Base-by-base conservation (phyloP, 768 basidiomycete species). In the Pleurotus tuoliensis region DNA sequence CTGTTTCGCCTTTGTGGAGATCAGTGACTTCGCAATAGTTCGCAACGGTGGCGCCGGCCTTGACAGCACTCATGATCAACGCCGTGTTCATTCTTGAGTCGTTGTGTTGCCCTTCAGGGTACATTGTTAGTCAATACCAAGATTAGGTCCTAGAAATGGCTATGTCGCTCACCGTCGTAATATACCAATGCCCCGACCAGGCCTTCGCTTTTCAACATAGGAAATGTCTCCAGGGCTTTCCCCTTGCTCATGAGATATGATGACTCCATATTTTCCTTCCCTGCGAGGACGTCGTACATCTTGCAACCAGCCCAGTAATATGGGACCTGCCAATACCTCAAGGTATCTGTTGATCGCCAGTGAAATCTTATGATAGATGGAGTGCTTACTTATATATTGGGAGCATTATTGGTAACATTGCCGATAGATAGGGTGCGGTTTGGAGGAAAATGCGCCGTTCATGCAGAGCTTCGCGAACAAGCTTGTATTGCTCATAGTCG, bases 51-150 rank as follows among this genome's bases (percentile, higher is more conserved):
- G 95, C 94, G 44, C 95, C 95, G 52, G 90, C 83, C 65, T 93
- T 90, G 44, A 98, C 92, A 4, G 96, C 97, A 15, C 89, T 97
- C 84, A 98, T 86, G 64, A 96, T 82, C 30, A 99, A 78, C 0
- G 96, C 93, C 54, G 96, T 82, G 76, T 99, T 99, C 97, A 98
- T 99, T 12, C 96, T 84, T 1, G 96, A 89, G 64, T 99, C 97
- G 65, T 99, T 99, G 73, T 99, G 96, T 73, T 98, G 96, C 55
- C 94, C 92, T 94, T 48, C 27, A 22, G 16, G 24, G 30, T 40
- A 11, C 34, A 57, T 22, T 30, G 11, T 8, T 34, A 11, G 30
- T 45, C 20, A 58, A 3, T 47, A 27, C n/a, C 49, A n/a, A n/a
- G 25, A 27, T 34, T 15, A 20, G 27, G 34, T 48, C 11, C 46